Base-by-base conservation (phyloP, 2,329 filamentous ascomycete genomes). In the Bipolaris victoriae region DNA sequence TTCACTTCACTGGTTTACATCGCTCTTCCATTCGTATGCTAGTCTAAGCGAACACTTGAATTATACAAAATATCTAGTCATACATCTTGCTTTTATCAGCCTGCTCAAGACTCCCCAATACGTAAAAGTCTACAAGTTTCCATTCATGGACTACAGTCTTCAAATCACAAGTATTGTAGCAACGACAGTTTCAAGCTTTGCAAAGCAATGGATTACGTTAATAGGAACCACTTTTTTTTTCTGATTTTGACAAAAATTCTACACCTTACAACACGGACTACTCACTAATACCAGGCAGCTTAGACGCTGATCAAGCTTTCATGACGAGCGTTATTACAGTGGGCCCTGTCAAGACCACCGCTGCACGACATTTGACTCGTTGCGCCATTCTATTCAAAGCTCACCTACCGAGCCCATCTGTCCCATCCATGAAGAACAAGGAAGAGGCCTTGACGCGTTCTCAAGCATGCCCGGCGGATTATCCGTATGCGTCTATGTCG, bases 361-460 rank as follows among this genome's bases (percentile, higher is more conserved):
- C 55, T 55, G 40, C 51, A 58, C 29, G 51, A 58, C 55, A 58
- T 52, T 47, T 43, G 36, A 26, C 33, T 13, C 16, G 10, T 26
- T 44, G 16, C 43, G 49, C 47, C 20, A 36, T 40, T 47, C 18
- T 18, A 5, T 16, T 44, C 43, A 39, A 24, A 10, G 26, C 41
- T 10, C 29, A 43, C 36, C 40, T 26, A 44, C 24, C 44, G 18
- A 9, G 26, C 5, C 7, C 7, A 41, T 24, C 15, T 40, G 24
- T 55, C 18, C 39, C 36, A 18, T 35, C 29, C 31, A 24, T 15
- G 36, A 31, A 31, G 31, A 36, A 35, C 35, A 44, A 45, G 44
- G 36, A 7, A 7, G 11, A 37, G 16, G 26, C 7, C 43, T 36
- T 37, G 26, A 49, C 18, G 15, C 39, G 31, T 43, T n/a, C 29